Base-by-base conservation (phyloP, 2,329 filamentous ascomycete species). In the Fusarium penzigii region DNA sequence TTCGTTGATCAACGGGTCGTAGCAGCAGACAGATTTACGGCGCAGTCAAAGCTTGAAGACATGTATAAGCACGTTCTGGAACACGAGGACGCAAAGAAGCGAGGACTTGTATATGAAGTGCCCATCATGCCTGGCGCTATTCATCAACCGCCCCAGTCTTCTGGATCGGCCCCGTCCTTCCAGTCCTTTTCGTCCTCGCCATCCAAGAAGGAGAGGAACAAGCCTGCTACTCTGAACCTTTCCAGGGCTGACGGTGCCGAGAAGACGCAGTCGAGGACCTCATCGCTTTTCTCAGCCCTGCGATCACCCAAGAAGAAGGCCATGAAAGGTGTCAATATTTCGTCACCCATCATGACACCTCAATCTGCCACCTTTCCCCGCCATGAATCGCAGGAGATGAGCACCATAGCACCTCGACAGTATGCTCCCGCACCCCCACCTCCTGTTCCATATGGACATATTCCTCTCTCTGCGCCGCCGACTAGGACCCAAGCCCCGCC, bases 1-100 rank as follows among this genome's bases (percentile, higher is more conserved):
- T 85, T 84, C 17, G 89, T 97, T 53, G 91, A 97, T 69, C 85
- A 88, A 53, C 81, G 80, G 53, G 82, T 96, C 14, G 81, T 97
- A 20, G 83, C 87, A 53, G 81, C 83, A 54, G 90, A 96, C 72
- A 84, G 82, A 68, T 79, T 82, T 65, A 87, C 87, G 75, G 86
- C 90, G 57, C 86, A 94, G 70, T 80, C 87, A 59, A 89, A 96
- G 69, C 85, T 97, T 71, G 92, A 96, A 70, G 85, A 90, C 64
- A 85, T 97, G 69, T 97, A 97, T 73, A 91, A 87, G 56, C 88
- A 92, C 61, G 92, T 96, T 58, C 88, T 96, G 86, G 90, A 92
- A 70, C 89, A 96, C 63, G 92, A 97, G 65, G 83, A 82, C 52
- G 83, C 83, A 46, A 87, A 86, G 69, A 75, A 79, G 58, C 77